A percentile compares a stretch with the other conserved stretches of the same genome.
Evolutionary conservation across 257 asterid genomes (phyloP).

Genomic region (Ballota nigra): DNA sequence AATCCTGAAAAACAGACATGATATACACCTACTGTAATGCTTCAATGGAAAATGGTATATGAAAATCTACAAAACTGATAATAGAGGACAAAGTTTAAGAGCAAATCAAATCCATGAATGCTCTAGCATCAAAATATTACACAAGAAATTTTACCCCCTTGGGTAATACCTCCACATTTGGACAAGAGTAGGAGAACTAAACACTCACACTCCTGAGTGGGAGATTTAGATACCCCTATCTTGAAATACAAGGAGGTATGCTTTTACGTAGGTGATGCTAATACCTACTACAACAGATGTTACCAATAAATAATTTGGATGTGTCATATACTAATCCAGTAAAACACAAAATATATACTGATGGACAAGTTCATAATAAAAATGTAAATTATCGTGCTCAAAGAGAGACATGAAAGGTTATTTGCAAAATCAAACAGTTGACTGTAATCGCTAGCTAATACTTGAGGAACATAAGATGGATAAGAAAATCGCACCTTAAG

Average conservation of each 20-base stretch:
- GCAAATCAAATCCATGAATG: not conserved
- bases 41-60: not conserved
- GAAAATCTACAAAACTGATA: not conserved
- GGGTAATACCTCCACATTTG: no score
- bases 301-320: not conserved
- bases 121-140: not conserved
- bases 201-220: no score
- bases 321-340: not conserved
- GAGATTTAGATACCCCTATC: no score
- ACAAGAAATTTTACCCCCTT: not conserved
- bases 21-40: not conserved
- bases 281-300: not conserved
- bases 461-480: not conserved
- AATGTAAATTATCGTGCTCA: not conserved
- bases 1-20: slow-evolving; percentile 6
- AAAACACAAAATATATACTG: not conserved
- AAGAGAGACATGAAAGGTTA: not conserved
- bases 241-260: not conserved
- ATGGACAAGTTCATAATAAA: not conserved
- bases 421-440: slow-evolving; percentile 2
- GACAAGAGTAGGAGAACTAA: no score
- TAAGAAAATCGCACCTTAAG: slow-evolving; percentile 60
- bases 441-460: not conserved
- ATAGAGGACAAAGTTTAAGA: not conserved
- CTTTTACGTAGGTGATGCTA: not conserved